These are phyloP conservation scores for Exidia glandulosa DNA, from an alignment of 768 basidiomycete genomes.

Conservation along the genomic window DNA sequence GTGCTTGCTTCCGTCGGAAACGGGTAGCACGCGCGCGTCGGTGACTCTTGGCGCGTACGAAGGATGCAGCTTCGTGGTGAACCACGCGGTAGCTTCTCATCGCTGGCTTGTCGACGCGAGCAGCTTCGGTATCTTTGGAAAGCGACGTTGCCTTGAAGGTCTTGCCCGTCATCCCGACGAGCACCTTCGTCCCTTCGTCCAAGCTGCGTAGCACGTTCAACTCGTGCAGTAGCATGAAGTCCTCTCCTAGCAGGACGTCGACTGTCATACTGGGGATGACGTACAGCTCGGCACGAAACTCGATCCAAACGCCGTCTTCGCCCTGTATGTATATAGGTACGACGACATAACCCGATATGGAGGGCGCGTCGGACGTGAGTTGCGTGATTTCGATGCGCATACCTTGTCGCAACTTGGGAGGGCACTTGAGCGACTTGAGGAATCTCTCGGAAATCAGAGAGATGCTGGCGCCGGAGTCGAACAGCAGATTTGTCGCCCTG, in stretches of 20 bases:
- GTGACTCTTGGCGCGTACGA: background rate
- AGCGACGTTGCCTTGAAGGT: conserved; percentile 5
- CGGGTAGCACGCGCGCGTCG: background rate
- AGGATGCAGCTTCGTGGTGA: background rate
- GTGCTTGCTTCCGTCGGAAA: background rate
- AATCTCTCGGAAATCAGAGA: background rate
- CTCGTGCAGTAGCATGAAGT: conserved; percentile 15
- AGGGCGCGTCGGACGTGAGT: background rate
- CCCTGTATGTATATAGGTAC: background rate
- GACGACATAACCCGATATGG: background rate
- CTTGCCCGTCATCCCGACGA: conserved; percentile 9
- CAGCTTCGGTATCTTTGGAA: background rate
- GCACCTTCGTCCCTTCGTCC: conserved; percentile 4
- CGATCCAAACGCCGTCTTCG: background rate
- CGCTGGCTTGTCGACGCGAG: background rate
- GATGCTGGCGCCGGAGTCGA: background rate
- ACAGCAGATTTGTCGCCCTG: too few species aligned
- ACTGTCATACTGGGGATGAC: conserved; percentile 19
- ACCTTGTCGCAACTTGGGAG: background rate
- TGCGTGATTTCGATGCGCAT: background rate
- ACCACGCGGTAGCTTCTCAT: background rate
- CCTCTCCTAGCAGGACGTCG: conserved; percentile 22
- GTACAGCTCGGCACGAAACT: background rate
- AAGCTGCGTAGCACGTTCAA: conserved; percentile 7
- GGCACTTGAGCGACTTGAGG: background rate